Conservation (phyloP, 345 rosid genomes). For the Rhizophora apiculata region DNA sequence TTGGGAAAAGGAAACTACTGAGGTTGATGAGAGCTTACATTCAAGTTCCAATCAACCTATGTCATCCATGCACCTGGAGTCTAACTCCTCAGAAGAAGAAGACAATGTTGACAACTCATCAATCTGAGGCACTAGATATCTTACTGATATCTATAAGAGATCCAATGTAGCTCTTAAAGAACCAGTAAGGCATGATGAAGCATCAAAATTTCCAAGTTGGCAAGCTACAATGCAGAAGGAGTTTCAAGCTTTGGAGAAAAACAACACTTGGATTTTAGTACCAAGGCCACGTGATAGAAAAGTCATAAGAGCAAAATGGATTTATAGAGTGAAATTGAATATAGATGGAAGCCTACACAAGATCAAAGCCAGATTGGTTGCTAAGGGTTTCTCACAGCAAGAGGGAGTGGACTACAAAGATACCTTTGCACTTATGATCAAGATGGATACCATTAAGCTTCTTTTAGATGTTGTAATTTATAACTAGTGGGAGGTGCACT, state of each 20-base stretch:
- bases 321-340: neutral
- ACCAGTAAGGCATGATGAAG: too few species aligned
- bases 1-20: too few species aligned
- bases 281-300: neutral
- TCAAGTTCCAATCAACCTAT: too few species aligned
- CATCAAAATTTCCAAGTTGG: too few species aligned
- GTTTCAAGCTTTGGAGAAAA: neutral
- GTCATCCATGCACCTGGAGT: too few species aligned
- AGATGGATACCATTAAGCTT: neutral
- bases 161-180: too few species aligned
- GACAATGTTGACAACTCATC: too few species aligned
- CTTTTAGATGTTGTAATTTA: neutral
- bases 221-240: neutral
- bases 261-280: neutral
- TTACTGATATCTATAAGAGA: too few species aligned
- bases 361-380: neutral
- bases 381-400: neutral
- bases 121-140: too few species aligned
- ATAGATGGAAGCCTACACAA: neutral
- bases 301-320: neutral
- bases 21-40: too few species aligned
- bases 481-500: neutral
- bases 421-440: neutral
- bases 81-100: too few species aligned
- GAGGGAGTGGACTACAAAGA: neutral